These are phyloP conservation scores for Volvox africanus DNA, from an alignment of 139 green algal genomes.

Conservation along the genomic window DNA sequence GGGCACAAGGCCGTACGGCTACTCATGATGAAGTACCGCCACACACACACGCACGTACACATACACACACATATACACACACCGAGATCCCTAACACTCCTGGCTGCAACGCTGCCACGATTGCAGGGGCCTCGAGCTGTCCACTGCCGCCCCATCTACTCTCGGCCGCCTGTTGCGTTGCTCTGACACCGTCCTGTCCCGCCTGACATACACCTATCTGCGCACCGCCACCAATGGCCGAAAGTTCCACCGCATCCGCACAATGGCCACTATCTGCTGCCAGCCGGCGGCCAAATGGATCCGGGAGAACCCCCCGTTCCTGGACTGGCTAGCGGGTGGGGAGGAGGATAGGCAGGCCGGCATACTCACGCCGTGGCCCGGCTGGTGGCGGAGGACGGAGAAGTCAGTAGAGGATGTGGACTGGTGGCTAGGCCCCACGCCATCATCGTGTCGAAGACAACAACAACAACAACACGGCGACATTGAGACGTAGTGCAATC, in stretches of 20 bases:
- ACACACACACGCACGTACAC: too few species aligned
- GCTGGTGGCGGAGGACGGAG: background rate
- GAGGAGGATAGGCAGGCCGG: background rate
- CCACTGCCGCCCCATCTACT: background rate
- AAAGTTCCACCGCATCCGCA: background rate
- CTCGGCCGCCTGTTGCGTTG: constrained; percentile 33
- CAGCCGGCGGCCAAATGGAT: background rate
- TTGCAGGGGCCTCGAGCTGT: background rate
- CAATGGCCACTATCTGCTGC: constrained; percentile 33
- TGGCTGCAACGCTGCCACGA: background rate
- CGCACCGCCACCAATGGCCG: constrained; percentile 4
- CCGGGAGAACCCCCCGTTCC: constrained; percentile 3
- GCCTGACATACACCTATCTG: constrained; percentile 28
- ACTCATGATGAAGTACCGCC: too few species aligned
- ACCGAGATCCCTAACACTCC: background rate
- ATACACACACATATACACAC: too few species aligned
- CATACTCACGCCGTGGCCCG: background rate
- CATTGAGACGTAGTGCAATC: too few species aligned
- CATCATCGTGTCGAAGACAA: too few species aligned
- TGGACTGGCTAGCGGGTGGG: background rate
- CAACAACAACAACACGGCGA: too few species aligned
- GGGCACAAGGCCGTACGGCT: too few species aligned
- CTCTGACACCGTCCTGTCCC: constrained; percentile 7
- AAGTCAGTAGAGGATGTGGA: background rate
- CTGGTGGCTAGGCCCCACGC: background rate